Evolutionary conservation across 139 green algal genomes (phyloP), one percentile per base, ranked within the genome.

Genomic region (Eudorina sp.): DNA sequence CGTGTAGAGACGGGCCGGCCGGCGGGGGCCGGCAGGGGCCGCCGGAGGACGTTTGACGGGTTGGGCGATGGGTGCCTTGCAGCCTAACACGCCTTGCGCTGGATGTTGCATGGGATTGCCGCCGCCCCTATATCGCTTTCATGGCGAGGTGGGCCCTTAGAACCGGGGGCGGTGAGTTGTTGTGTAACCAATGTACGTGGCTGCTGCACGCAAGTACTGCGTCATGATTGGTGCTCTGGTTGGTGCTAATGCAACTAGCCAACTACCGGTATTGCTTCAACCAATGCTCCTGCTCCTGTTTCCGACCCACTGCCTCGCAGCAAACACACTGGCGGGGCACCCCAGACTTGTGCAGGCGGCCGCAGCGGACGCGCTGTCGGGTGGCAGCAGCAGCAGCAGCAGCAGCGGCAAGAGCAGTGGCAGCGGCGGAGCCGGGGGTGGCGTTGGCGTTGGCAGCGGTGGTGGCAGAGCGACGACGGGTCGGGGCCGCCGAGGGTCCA

Each of bases 251-350:
- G n/a, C n/a, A n/a, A n/a, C n/a, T n/a, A n/a, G n/a, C n/a, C n/a
- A n/a, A n/a, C n/a, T n/a, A n/a, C n/a, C n/a, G n/a, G n/a, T n/a
- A n/a, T n/a, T n/a, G n/a, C n/a, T n/a, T n/a, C n/a, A n/a, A n/a
- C n/a, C n/a, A n/a, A n/a, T n/a, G n/a, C n/a, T n/a, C n/a, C n/a
- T n/a, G n/a, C n/a, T n/a, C n/a, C n/a, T n/a, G n/a, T n/a, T n/a
- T n/a, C n/a, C n/a, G n/a, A n/a, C n/a, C n/a, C n/a, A n/a, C 45
- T 36, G 0, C 36, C 51, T 1, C 58, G 53, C 38, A 85, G 78
- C 78, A 34, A 85, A 72, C 29, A 74, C 43, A 62, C 78, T 85
- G 40, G 77, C 36, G 34, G 53, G 78, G 0, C 78, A 85, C 40
- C 40, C 40, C 11, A 18, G 76, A 25, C 31, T 70, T 19, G 18